These are phyloP conservation scores for Nitzschia sp. DNA, from an alignment of 108 stramenopile species.

Conservation along the genomic window DNA sequence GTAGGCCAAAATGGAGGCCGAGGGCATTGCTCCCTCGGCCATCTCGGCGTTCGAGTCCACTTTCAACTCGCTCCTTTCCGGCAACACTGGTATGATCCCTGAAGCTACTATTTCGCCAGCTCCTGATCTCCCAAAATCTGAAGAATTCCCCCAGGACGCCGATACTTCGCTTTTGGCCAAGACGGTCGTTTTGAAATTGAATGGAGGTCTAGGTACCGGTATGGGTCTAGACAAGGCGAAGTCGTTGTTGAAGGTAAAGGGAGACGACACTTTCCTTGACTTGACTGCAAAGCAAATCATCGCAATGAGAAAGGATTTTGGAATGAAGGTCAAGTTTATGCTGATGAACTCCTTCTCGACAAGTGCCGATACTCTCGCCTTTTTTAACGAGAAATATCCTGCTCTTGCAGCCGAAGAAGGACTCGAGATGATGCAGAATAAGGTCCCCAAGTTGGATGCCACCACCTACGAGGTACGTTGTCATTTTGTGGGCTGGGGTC, in stretches of 20 bases:
- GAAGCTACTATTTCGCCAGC: constrained; percentile 92
- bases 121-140: constrained; percentile 86
- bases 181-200: constrained; percentile 98
- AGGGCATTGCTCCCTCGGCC: constrained; percentile 85
- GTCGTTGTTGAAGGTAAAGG: constrained; percentile 96
- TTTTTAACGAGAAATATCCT: constrained; percentile 88
- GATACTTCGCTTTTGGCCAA: constrained; percentile 81
- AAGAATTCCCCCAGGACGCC: constrained; percentile 49
- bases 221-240: constrained; percentile 99
- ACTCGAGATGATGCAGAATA: constrained; percentile 98
- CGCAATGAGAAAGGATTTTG: constrained; percentile 90
- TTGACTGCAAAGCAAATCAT: constrained; percentile 99
- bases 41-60: constrained; percentile 92
- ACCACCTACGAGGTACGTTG: constrained; percentile 76
- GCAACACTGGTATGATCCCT: constrained; percentile 96
- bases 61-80: constrained; percentile 88
- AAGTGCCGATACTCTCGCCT: constrained; percentile 92
- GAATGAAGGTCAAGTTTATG: constrained; percentile 96
- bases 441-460: constrained; percentile 97
- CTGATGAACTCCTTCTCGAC: constrained; percentile 99
- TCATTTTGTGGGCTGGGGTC: neutral
- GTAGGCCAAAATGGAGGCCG: constrained; percentile 91
- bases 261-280: constrained; percentile 97
- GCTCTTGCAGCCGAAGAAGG: constrained; percentile 88
- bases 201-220: constrained; percentile 99